A percentile compares a stretch with the other conserved stretches of the same genome.
Conservation (phyloP, 441 rosid species). For the Aleurites moluccanus region DNA sequence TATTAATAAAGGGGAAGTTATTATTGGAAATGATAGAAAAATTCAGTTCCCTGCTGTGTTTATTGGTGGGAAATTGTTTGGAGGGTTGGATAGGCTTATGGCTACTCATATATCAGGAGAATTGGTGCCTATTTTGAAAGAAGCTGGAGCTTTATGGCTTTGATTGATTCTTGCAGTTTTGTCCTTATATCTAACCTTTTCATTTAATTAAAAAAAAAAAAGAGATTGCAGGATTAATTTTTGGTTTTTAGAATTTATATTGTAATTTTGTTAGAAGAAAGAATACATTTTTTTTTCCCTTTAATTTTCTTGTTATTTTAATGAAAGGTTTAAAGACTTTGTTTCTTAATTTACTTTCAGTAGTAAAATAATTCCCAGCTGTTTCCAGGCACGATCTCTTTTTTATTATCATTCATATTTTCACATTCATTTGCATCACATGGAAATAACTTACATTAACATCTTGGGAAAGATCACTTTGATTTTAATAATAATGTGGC, state of each 20-base stretch:
- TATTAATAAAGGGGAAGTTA: not conserved
- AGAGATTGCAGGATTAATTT: not conserved
- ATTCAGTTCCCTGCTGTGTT: conserved; percentile 76
- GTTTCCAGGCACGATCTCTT: conserved; percentile 13
- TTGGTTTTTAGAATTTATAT: conserved; percentile 17
- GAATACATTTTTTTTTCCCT: not conserved
- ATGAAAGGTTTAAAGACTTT: not conserved
- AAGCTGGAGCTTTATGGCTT: conserved; percentile 95
- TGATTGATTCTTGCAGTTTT: conserved; percentile 25
- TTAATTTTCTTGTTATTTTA: not conserved
- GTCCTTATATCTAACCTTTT: not conserved
- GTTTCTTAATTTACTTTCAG: not conserved
- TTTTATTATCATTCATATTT: not conserved
- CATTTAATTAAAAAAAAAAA: not conserved
- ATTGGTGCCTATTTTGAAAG: conserved; percentile 62
- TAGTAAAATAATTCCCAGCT: conserved; percentile 2
- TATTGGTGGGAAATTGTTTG: conserved; percentile 81
- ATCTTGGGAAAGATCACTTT: not conserved
- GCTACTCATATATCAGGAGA: conserved; percentile 90
- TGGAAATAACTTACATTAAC: conserved; percentile 3
- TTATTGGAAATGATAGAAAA: not conserved
- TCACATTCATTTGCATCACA: conserved; percentile 11
- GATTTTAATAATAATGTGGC: not conserved
- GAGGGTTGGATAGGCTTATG: conserved; percentile 88
- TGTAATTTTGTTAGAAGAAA: conserved; percentile 21